Evolutionary conservation across 2,329 filamentous ascomycete genomes (phyloP), one percentile per base, ranked within the genome.

Genomic region (Domatiomyces catenatus): DNA sequence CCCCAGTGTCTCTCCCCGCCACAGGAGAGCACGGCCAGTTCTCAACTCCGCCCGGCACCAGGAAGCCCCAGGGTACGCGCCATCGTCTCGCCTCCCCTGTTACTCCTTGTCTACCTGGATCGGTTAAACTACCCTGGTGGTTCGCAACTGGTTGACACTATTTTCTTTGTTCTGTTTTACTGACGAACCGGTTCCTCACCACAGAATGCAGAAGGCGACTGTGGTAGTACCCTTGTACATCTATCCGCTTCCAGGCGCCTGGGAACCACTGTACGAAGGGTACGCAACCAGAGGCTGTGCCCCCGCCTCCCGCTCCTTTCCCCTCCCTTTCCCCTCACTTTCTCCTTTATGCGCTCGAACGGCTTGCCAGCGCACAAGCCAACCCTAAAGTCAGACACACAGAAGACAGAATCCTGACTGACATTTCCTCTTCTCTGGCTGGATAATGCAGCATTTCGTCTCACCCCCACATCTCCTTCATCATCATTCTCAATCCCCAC

Each of bases 211-310:
- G 10, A 20, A 17, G 2, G 12, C 39, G 4, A 68, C 66, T 46
- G 66, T 73, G 12, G 63, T 74, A 52, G 64, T 75, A 44, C 71
- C 70, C 53, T 68, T 74, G 48, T 74, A 74, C 59, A 63, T 74
- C 43, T 73, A 73, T 60, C 71, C 71, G 50, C 63, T 63, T 42
- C 62, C 65, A n/a, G 69, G 66, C 44, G 69, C 69, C 19, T 74
- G 71, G 70, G 60, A 67, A 54, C 67, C 69, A 12, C 60, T 73
- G 52, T 66, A 68, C 58, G 56, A 67, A 54, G 67, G 67, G 70
- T 74, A 18, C 44, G 47, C 20, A 39, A 39, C 18, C 8, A 19
- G 10, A 12, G 10, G 26, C 24, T 32, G n/a, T n/a, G n/a, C 17
- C 39, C 22, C 22, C 22, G 3, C 22, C 22, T 24, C 22, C 22